These are phyloP conservation scores for Verticillium longisporum DNA, from an alignment of 2,329 filamentous ascomycete genomes.

Conservation along the genomic window DNA sequence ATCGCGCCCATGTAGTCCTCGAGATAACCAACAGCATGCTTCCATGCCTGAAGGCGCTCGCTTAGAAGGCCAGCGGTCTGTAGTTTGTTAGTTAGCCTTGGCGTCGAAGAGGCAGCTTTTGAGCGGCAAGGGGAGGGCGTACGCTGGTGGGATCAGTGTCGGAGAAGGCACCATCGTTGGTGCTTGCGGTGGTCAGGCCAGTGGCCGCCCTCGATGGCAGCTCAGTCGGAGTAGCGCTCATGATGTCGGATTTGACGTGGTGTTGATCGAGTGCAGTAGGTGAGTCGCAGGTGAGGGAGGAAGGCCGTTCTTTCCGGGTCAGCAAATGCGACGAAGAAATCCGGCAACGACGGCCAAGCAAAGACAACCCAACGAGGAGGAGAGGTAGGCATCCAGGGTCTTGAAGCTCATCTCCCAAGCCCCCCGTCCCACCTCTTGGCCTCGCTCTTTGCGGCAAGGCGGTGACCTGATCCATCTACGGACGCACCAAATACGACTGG, in stretches of 20 bases:
- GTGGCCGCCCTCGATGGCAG: constrained; percentile 42
- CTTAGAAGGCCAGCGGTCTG: constrained; percentile 74
- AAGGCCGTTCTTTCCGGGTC: neutral
- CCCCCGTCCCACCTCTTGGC: neutral
- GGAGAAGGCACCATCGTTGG: constrained; percentile 51
- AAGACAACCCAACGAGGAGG: neutral
- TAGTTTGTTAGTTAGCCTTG: neutral
- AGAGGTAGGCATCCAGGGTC: neutral
- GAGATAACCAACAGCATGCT: constrained; percentile 84
- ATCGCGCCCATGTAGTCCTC: constrained; percentile 83
- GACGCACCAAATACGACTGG: neutral
- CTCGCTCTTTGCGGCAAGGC: neutral
- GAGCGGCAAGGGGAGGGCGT: constrained; percentile 19
- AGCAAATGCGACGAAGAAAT: neutral
- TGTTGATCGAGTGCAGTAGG: neutral
- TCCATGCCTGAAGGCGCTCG: constrained; percentile 90
- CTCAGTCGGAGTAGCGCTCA: constrained; percentile 18
- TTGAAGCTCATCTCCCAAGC: neutral
- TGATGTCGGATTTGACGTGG: constrained; percentile 4
- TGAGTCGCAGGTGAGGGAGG: neutral
- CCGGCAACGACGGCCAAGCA: neutral
- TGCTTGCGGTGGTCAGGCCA: constrained; percentile 13
- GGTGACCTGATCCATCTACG: neutral
- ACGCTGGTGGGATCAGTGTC: constrained; percentile 53
- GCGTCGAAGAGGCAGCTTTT: neutral